phyloP scores from a whole-genome alignment of 2,329 filamentous ascomycete genomes.

The Podosphaera aphanis region DNA sequence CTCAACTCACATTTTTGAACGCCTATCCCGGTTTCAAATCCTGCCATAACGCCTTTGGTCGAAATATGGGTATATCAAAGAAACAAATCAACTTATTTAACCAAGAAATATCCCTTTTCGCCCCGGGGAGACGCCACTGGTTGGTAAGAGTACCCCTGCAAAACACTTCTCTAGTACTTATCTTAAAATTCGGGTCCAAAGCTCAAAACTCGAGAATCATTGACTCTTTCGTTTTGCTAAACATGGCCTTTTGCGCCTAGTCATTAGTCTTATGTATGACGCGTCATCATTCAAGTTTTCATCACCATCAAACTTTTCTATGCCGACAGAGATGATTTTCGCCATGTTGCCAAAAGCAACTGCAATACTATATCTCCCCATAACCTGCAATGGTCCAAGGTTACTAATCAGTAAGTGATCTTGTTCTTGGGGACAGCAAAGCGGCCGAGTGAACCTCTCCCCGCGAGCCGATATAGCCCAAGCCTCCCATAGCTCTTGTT shows the following conservation, averaged over 20 bases:
- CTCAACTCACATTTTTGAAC: neutral
- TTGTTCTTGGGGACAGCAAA: slow-evolving; percentile 6
- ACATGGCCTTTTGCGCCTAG: slow-evolving; percentile 5
- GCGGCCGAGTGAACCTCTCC: slow-evolving; percentile 10
- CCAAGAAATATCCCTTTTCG: neutral
- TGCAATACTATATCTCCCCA: slow-evolving; percentile 42
- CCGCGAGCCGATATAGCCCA: slow-evolving; percentile 26
- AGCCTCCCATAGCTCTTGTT: slow-evolving; percentile 24
- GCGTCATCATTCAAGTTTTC: slow-evolving; percentile 8
- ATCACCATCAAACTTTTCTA: slow-evolving; percentile 33
- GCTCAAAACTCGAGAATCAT: neutral
- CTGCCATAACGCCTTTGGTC: neutral
- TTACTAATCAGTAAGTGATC: slow-evolving; percentile 39
- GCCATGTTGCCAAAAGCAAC: slow-evolving; percentile 50
- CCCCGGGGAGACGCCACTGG: too few species aligned
- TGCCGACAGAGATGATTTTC: slow-evolving; percentile 45
- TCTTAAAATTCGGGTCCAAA: neutral
- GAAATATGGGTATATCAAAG: neutral
- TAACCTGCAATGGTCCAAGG: slow-evolving; percentile 37
- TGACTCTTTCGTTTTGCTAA: slow-evolving; percentile 2
- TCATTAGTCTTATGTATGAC: slow-evolving; percentile 10
- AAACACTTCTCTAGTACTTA: neutral
- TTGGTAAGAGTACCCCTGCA: too few species aligned
- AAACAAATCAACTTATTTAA: too few species aligned
- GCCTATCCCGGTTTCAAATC: neutral